A percentile compares a stretch with the other conserved stretches of the same genome.
These are phyloP conservation scores for Chrysoporthe austroafricana DNA, from an alignment of 2,329 filamentous ascomycete species.

Conservation along the genomic window DNA sequence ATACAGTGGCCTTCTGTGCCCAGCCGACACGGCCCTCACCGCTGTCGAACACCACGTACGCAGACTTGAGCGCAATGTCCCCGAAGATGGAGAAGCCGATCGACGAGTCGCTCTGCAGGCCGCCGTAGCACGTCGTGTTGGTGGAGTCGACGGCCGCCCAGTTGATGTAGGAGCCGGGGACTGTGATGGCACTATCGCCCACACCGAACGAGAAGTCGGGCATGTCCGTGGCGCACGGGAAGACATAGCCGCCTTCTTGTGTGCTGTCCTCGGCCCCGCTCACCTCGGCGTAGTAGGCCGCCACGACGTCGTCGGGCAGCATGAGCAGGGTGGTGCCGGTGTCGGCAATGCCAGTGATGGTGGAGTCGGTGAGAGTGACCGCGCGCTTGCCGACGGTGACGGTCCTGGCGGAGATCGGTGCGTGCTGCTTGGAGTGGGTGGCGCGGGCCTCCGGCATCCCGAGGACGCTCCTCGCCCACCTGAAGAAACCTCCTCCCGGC, in stretches of 20 bases:
- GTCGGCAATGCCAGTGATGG: constrained; percentile 48
- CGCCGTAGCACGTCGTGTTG: constrained; percentile 39
- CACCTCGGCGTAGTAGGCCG: constrained; percentile 50
- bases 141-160: constrained; percentile 34
- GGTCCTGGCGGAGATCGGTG: constrained; percentile 8
- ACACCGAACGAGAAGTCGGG: constrained; percentile 49
- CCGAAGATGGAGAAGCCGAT: constrained; percentile 38
- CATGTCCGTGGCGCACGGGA: constrained; percentile 46
- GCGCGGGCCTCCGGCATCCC: constrained; percentile 1
- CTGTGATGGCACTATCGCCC: constrained; percentile 45
- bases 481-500: constrained; percentile 1
- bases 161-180: constrained; percentile 47
- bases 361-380: constrained; percentile 34
- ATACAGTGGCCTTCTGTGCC: constrained; percentile 36
- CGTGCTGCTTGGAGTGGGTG: constrained; percentile 19
- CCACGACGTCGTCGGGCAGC: constrained; percentile 45
- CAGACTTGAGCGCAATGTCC: constrained; percentile 37
- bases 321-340: constrained; percentile 56
- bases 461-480: constrained; percentile 10
- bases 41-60: constrained; percentile 39
- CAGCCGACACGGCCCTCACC: constrained; percentile 45
- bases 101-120: constrained; percentile 37
- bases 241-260: constrained; percentile 46
- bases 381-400: constrained; percentile 16
- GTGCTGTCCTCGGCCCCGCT: constrained; percentile 39